Evolutionary conservation across 148 eudicot genomes (phyloP).

Genomic region (Cornus kousa): DNA sequence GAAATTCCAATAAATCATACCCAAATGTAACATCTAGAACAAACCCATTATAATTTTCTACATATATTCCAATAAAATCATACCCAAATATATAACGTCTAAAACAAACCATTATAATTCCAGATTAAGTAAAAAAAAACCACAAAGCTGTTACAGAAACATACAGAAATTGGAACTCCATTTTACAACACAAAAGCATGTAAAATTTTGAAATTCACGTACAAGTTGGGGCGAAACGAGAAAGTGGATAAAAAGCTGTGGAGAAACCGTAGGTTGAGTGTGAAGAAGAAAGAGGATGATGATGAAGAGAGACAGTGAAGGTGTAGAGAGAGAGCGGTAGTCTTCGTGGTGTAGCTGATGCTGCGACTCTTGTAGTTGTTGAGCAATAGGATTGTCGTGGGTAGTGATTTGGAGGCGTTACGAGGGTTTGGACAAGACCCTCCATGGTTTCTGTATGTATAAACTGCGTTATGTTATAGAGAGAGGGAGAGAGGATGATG

Average conservation of each 20-base stretch:
- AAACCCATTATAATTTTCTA: background rate
- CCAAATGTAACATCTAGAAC: background rate
- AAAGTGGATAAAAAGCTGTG: conserved; percentile 11
- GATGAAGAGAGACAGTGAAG: conserved; percentile 17
- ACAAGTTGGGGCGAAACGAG: conserved; percentile 36
- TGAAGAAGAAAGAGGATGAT: conserved; percentile 12
- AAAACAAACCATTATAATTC: background rate
- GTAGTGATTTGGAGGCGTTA: background rate
- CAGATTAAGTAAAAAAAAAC: background rate
- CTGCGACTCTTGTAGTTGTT: background rate
- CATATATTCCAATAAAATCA: no score
- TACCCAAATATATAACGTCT: no score
- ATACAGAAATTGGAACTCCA: background rate
- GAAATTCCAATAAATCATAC: background rate
- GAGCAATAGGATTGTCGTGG: background rate
- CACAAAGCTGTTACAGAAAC: background rate
- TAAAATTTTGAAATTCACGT: conserved; percentile 6
- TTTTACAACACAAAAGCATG: background rate
- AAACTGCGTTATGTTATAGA: no score
- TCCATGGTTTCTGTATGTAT: background rate
- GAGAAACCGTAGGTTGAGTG: conserved; percentile 18
- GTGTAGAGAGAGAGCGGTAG: conserved; percentile 11
- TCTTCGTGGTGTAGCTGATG: background rate
- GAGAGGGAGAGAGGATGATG: background rate
- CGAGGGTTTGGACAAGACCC: conserved; percentile 10